These are phyloP conservation scores for Podospora tetraspora DNA, from an alignment of 495 filamentous ascomycete species.

Conservation along the genomic window DNA sequence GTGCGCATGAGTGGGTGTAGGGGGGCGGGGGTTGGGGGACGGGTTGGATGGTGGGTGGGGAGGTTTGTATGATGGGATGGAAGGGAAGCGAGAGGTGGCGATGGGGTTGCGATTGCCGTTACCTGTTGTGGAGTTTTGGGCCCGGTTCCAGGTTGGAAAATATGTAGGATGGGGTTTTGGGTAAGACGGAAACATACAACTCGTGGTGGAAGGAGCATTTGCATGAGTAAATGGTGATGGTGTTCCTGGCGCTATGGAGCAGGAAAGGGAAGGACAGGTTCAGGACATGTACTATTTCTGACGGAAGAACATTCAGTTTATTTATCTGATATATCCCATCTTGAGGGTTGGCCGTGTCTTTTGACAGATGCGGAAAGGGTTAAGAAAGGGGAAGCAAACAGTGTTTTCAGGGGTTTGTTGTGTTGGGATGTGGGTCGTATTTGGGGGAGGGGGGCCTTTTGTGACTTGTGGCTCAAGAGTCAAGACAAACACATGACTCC, in stretches of 20 bases:
- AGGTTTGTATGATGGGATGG: no score
- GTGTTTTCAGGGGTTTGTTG: neutral
- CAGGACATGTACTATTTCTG: neutral
- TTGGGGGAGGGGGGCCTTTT: neutral
- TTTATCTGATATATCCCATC: neutral
- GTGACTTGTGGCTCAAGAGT: neutral
- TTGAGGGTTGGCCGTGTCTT: no score
- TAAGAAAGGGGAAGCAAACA: neutral
- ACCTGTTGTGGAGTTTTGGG: neutral
- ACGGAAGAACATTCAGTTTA: neutral
- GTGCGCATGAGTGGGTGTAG: slow-evolving; percentile 6
- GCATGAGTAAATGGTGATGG: neutral
- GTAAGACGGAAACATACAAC: neutral
- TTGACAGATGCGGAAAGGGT: no score
- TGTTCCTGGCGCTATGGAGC: neutral
- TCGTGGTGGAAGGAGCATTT: neutral
- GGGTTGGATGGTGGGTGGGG: no score
- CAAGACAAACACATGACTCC: neutral
- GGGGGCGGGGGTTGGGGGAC: neutral
- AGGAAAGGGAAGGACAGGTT: neutral
- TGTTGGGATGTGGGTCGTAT: neutral
- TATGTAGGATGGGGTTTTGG: neutral
- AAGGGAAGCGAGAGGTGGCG: neutral
- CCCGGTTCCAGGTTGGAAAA: neutral
- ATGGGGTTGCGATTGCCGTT: neutral